phyloP scores from a whole-genome alignment of 257 asterid species.

The Henckelia pumila region DNA sequence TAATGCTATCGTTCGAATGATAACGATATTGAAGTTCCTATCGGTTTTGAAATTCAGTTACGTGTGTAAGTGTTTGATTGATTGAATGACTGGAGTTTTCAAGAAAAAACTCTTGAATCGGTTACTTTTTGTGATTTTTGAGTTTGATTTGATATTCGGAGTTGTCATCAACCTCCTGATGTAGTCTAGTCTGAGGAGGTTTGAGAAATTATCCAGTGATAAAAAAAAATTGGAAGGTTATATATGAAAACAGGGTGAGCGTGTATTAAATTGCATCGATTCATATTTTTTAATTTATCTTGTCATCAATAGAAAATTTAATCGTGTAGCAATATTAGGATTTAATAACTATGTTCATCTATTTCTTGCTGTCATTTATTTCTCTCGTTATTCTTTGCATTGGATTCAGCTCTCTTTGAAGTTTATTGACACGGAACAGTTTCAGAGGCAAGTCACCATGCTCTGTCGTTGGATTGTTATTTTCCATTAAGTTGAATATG shows the following conservation, averaged over 20 bases:
- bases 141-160: slow-evolving; percentile 7
- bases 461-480: slow-evolving; percentile 6
- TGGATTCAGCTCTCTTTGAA: slow-evolving; percentile 67
- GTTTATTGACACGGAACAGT: slow-evolving; percentile 85
- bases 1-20: not conserved
- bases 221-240: not conserved
- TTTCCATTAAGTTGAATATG: not conserved
- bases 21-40: not conserved
- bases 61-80: not conserved
- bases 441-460: slow-evolving; percentile 63
- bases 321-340: no score
- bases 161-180: not conserved
- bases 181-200: slow-evolving; percentile 11
- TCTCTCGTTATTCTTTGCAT: slow-evolving; percentile 7
- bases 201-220: no score
- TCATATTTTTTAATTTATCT: no score
- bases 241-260: not conserved
- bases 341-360: no score
- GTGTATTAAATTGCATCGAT: no score
- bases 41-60: slow-evolving; percentile 14
- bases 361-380: not conserved
- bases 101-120: not conserved
- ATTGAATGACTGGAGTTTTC: slow-evolving; percentile 16
- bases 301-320: not conserved
- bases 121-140: not conserved